Evolutionary conservation across 176 grass and related monocot species (phyloP), one percentile per base, ranked within the genome.

Genomic region (Zea mays): DNA sequence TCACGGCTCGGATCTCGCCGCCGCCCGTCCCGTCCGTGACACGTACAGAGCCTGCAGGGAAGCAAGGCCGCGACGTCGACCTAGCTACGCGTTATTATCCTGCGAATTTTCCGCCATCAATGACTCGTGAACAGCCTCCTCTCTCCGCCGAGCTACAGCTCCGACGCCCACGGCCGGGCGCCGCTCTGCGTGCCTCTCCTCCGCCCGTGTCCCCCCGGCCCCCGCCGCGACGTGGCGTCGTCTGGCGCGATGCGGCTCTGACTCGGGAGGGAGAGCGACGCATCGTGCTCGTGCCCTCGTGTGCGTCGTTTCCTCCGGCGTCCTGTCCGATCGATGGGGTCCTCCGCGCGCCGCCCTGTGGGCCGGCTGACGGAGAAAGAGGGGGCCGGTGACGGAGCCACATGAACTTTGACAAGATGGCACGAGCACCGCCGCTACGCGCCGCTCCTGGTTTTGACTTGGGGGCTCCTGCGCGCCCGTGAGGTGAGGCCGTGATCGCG

Each of bases 371-470:
- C 15, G 63, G 63, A 41, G 64, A 66, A 41, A 68, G 33, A 8
- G 50, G 6, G 50, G 3, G 48, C 45, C 11, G 38, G 7, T 2
- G 37, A 42, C 64, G 15, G 15, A n/a, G 39, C 4, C 27, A 62
- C 60, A 36, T 43, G 19, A 3, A 43, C 43, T 34, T 69, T 33
- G 71, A 75, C 73, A 42, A 38, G 55, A 9, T 27, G 71, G 60
- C 73, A 14, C 55, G 72, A 5, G 37, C 73, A 5, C 66, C 42
- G 66, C 10, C 55, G n/a, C 39, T 15, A 15, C 45, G 58, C 73
- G 20, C 73, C 63, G 65, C 65, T 7, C 5, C 5, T 10, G 4
- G 6, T 17, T 67, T 76, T 83, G 72, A 69, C 81, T 76, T 60
- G 19, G 7, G n/a, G 3, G 8, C 4, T 2, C 27, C 69, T 15